Evolutionary conservation across 306 rosid species (phyloP), one percentile per base, ranked within the genome.

Genomic region (Ochetophila trinervis): DNA sequence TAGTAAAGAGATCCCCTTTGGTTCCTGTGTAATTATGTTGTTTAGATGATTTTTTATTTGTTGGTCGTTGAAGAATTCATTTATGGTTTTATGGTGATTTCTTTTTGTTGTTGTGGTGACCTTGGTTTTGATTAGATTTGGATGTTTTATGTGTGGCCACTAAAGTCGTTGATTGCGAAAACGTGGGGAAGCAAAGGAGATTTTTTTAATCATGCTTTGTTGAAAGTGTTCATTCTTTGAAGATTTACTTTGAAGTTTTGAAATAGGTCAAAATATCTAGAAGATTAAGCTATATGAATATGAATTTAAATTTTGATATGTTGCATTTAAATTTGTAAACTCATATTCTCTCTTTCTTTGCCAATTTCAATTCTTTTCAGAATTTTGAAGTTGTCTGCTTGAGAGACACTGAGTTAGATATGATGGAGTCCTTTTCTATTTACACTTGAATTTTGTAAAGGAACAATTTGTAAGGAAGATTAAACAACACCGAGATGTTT

Each of bases 401-500:
- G 58, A 36, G 18, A 69, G 81, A 56, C 67, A 65, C 68, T 40
- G 24, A 69, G 53, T 42, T 57, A 53, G 77, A 68, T 58, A 58
- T 55, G 64, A 47, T 78, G 89, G 83, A 22, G 61, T 74, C 18
- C 36, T 36, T 65, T 24, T 59, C 67, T 57, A 69, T 69, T 62
- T 77, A 21, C 53, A 24, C 72, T 78, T 65, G 82, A 81, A 83
- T 76, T 70, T 82, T 72, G 47, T 63, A 49, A 71, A 61, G 64
- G 78, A 22, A 44, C 75, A 12, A 30, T 47, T 61, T 55, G 36
- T 36, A 44, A 55, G 75, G 70, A 74, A 60, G 71, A 59, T 42
- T 47, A 57, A 65, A 62, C 74, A 56, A 63, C 60, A 65, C 68
- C 70, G 77, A 77, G 57, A 94, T 94, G 99, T 94, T 94, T 83